Conservation (phyloP, 2,329 filamentous ascomycete species). For the Ambrosiella xylebori region DNA sequence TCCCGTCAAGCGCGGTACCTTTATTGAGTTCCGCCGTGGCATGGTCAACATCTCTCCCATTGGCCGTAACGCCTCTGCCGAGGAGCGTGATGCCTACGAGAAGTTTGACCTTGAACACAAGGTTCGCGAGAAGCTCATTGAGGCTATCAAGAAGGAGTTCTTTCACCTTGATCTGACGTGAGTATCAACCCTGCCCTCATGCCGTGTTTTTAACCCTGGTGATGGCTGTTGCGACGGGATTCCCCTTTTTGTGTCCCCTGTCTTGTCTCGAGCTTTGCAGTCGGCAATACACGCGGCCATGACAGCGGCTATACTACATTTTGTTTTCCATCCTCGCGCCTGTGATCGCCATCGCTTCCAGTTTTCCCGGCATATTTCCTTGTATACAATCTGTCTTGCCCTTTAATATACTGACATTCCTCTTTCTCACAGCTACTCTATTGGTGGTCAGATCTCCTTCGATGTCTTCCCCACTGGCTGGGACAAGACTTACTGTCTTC, state of each 20-base stretch:
- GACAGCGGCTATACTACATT: not conserved
- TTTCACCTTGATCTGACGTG: conserved; percentile 69
- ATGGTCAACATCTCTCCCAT: conserved; percentile 79
- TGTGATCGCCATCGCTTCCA: not conserved
- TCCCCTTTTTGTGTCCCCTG: not conserved
- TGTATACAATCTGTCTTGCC: not conserved
- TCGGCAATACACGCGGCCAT: not conserved
- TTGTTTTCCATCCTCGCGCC: not conserved
- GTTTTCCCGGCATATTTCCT: not conserved
- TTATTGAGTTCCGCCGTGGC: conserved; percentile 77
- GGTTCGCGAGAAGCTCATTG: conserved; percentile 61
- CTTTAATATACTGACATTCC: not conserved
- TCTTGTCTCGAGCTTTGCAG: not conserved
- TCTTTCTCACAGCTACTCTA: conserved; percentile 49
- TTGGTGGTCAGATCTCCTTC: conserved; percentile 95
- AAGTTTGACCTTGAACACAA: conserved; percentile 62
- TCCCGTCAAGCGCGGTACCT: conserved; percentile 68
- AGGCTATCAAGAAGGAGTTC: conserved; percentile 62
- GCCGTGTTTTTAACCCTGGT: not conserved
- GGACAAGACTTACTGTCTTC: conserved; percentile 97
- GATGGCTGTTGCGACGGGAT: conserved; percentile 2
- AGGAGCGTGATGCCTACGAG: conserved; percentile 72
- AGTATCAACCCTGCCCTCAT: conserved; percentile 21
- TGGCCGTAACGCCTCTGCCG: conserved; percentile 65
- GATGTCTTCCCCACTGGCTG: conserved; percentile 93